These are phyloP conservation scores for Petunia axillaris DNA, from an alignment of 257 asterid species.

Conservation along the genomic window DNA sequence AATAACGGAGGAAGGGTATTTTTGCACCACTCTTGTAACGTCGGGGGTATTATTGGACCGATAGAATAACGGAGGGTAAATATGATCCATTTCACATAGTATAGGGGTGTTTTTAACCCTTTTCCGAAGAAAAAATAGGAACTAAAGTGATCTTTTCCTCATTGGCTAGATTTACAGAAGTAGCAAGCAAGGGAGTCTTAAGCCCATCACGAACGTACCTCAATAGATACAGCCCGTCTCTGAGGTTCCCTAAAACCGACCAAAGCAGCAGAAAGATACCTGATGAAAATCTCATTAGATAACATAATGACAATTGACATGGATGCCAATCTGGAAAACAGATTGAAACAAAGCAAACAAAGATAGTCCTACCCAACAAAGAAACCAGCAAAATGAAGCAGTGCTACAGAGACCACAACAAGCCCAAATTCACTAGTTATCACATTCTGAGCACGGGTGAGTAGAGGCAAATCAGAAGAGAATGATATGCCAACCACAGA, in stretches of 20 bases:
- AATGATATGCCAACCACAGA: slow-evolving; percentile 53
- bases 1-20: too few relatives aligned
- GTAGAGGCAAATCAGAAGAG: slow-evolving; percentile 54
- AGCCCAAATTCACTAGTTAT: slow-evolving; percentile 67
- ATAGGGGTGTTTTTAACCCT: too few relatives aligned
- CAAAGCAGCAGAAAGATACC: slow-evolving; percentile 73
- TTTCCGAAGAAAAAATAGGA: too few relatives aligned
- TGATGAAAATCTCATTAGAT: slow-evolving; percentile 32
- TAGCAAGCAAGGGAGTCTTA: background rate
- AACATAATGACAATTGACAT: background rate
- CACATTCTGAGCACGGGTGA: slow-evolving; percentile 45
- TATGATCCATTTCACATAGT: too few relatives aligned
- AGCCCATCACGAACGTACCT: slow-evolving; percentile 44
- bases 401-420: slow-evolving; percentile 64
- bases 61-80: too few relatives aligned
- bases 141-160: background rate
- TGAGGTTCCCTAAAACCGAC: slow-evolving; percentile 84
- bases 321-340: background rate
- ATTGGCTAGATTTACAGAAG: background rate
- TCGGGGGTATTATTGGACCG: too few relatives aligned
- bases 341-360: background rate
- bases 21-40: too few relatives aligned
- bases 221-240: slow-evolving; percentile 88
- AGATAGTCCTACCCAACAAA: slow-evolving; percentile 71
- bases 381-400: slow-evolving; percentile 82